Evolutionary conservation across 2,329 filamentous ascomycete genomes (phyloP).

Genomic region (Xylariaceae sp.): DNA sequence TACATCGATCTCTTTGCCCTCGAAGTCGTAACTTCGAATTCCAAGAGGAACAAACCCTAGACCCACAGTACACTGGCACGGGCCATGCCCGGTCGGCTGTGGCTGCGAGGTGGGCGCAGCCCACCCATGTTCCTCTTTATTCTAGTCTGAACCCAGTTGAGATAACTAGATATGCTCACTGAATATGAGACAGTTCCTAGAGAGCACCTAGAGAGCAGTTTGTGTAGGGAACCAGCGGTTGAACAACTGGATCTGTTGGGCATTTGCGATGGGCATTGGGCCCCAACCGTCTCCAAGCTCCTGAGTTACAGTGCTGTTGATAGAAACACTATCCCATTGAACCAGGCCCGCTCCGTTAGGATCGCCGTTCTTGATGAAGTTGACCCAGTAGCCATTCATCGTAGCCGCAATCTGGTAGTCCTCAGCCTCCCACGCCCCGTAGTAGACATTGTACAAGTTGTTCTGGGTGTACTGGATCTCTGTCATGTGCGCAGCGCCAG

Average conservation of each 20-base stretch:
- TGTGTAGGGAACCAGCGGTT: constrained; percentile 12
- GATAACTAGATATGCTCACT: too few relatives aligned
- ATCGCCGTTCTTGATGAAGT: constrained; percentile 12
- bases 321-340: constrained; percentile 10
- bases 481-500: constrained; percentile 26
- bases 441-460: constrained; percentile 23
- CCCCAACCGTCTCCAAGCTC: constrained; percentile 17
- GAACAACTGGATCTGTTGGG: constrained; percentile 12
- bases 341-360: constrained; percentile 4
- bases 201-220: neutral
- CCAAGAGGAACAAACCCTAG: too few relatives aligned
- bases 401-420: constrained; percentile 7
- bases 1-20: too few relatives aligned
- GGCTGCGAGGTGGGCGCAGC: too few relatives aligned
- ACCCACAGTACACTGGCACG: too few relatives aligned
- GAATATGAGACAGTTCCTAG: too few relatives aligned
- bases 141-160: too few relatives aligned
- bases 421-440: constrained; percentile 5
- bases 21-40: too few relatives aligned
- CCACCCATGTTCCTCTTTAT: too few relatives aligned
- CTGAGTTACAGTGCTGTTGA: constrained; percentile 9
- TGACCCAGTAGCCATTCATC: constrained; percentile 7
- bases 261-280: constrained; percentile 12
- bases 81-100: too few relatives aligned
- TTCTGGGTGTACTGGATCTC: constrained; percentile 31